phyloP scores from a whole-genome alignment of 2,329 filamentous ascomycete species.

The Furcasterigmium furcatum region DNA sequence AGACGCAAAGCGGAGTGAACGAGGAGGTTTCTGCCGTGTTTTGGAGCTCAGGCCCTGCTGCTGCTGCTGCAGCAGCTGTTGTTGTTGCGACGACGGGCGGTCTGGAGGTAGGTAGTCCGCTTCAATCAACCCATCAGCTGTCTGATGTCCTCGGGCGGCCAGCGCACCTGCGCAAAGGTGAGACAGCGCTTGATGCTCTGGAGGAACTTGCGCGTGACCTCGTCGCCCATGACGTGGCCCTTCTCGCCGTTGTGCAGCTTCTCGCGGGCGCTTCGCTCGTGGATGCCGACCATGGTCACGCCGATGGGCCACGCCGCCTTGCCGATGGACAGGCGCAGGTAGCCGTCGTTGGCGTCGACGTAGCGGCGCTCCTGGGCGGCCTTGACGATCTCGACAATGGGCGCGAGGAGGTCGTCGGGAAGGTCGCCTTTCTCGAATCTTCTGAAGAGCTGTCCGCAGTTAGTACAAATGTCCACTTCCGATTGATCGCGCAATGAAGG shows the following conservation, averaged over 20 bases:
- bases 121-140: conserved; percentile 81
- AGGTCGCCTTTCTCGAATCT: conserved; percentile 81
- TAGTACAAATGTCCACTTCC: conserved; percentile 1
- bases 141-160: conserved; percentile 88
- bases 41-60: too few species aligned
- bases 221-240: conserved; percentile 96
- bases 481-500: not conserved
- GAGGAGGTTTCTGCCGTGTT: too few species aligned
- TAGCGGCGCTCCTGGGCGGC: conserved; percentile 88
- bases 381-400: conserved; percentile 87
- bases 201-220: conserved; percentile 90
- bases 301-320: conserved; percentile 99
- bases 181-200: conserved; percentile 97
- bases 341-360: conserved; percentile 94
- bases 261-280: conserved; percentile 92
- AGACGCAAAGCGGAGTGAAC: too few species aligned
- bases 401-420: conserved; percentile 73
- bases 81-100: too few species aligned
- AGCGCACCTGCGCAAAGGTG: conserved; percentile 94
- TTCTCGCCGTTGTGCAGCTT: conserved; percentile 87
- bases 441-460: conserved; percentile 62
- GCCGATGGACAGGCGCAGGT: conserved; percentile 87
- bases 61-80: too few species aligned
- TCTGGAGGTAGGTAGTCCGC: too few species aligned
- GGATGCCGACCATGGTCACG: conserved; percentile 99